Conservation (phyloP, 331 rosid species). For the Prunus yedoensis region DNA sequence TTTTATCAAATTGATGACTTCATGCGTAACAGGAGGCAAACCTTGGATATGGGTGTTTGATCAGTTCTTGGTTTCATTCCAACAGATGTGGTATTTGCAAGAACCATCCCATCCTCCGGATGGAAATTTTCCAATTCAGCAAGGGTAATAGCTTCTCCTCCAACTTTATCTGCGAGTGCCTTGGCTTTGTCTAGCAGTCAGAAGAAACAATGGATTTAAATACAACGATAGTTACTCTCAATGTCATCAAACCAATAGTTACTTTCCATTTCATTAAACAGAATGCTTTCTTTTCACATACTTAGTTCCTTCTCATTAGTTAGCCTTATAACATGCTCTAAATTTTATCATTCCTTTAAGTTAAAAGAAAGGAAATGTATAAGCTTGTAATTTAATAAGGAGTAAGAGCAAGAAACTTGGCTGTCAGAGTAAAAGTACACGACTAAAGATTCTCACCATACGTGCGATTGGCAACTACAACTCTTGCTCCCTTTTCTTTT, state of each 20-base stretch:
- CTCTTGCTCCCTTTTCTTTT: conserved; percentile 51
- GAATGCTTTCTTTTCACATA: too few species aligned
- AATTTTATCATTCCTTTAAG: too few species aligned
- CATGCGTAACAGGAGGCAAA: conserved; percentile 6
- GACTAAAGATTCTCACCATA: conserved; percentile 27
- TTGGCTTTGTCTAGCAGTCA: conserved; percentile 33
- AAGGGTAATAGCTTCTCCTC: conserved; percentile 51
- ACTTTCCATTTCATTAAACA: too few species aligned
- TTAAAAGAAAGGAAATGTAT: too few species aligned
- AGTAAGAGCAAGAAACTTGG: not conserved
- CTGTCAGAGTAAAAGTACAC: not conserved
- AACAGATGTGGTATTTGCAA: conserved; percentile 43
- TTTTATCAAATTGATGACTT: not conserved
- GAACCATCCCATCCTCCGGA: conserved; percentile 49
- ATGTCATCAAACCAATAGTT: too few species aligned
- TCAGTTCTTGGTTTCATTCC: conserved; percentile 44
- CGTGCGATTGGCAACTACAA: conserved; percentile 48
- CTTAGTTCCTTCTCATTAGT: too few species aligned
- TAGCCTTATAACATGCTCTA: not conserved
- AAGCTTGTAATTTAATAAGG: not conserved
- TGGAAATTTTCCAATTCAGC: conserved; percentile 36
- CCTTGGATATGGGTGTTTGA: conserved; percentile 40
- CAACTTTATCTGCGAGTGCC: conserved; percentile 38
- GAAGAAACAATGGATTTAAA: not conserved
- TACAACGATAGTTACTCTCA: too few species aligned